Conservation (phyloP, 2,329 filamentous ascomycete genomes). For the Alternaria hordeiaustralica region DNA sequence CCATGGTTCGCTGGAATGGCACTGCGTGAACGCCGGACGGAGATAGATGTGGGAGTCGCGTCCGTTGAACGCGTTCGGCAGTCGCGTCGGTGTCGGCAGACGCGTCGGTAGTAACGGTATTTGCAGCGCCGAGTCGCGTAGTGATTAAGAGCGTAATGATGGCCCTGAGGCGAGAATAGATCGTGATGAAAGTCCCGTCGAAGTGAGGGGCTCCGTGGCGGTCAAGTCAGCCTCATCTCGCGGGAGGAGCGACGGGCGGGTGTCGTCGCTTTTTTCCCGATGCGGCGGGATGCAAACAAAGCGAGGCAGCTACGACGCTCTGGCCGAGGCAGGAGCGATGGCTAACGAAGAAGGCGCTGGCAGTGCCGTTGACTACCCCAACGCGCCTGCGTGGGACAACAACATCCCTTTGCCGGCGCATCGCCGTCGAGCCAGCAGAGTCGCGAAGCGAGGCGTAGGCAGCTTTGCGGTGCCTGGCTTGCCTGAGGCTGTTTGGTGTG, state of each 20-base stretch:
- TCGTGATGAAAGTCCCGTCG: neutral
- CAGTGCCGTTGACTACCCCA: conserved; percentile 11
- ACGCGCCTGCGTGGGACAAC: conserved; percentile 30
- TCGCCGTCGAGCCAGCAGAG: conserved; percentile 15
- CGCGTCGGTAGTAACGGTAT: neutral
- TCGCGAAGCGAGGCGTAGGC: conserved; percentile 1
- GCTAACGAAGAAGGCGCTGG: conserved; percentile 19
- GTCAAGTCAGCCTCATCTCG: conserved; percentile 11
- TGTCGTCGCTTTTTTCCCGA: conserved; percentile 23
- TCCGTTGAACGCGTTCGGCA: neutral
- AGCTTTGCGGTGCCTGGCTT: conserved; percentile 32
- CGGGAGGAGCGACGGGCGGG: conserved; percentile 13
- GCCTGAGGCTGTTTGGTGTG: conserved; percentile 29
- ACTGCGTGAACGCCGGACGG: conserved; percentile 16
- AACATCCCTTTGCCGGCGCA: conserved; percentile 23
- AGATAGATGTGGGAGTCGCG: neutral
- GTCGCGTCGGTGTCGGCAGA: neutral
- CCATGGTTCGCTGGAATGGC: conserved; percentile 19
- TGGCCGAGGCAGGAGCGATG: conserved; percentile 22
- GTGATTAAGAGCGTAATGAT: neutral
- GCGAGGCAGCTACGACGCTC: conserved; percentile 15
- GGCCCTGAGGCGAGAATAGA: neutral
- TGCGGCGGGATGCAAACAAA: conserved; percentile 25
- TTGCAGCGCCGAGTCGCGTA: neutral
- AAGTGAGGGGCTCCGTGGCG: neutral